Percentiles rank a stretch among this genome's conserved stretches.
Evolutionary conservation across 139 green algal species (phyloP).

Genomic region (Micractinium sp.): DNA sequence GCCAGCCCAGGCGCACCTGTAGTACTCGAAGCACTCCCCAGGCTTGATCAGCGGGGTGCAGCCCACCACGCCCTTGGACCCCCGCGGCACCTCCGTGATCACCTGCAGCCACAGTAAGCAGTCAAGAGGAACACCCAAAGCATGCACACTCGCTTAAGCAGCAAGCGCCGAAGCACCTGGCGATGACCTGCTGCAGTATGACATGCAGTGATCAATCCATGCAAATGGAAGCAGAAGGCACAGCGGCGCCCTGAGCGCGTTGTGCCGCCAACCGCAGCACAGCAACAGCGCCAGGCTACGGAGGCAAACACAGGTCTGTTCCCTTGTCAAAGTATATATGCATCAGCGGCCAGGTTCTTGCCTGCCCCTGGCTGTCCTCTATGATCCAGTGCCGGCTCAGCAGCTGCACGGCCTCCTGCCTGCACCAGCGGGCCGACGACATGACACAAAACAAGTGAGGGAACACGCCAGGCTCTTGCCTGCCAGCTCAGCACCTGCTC

Average conservation of each 20-base stretch:
- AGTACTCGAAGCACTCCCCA: constrained; percentile 50
- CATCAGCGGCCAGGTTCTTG: no score
- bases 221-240: no score
- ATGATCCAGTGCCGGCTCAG: constrained; percentile 52
- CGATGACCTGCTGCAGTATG: no score
- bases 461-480: not conserved
- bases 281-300: no score
- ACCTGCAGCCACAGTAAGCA: not conserved
- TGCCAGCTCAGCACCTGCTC: not conserved
- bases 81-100: constrained; percentile 35
- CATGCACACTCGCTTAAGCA: no score
- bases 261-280: no score
- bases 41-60: constrained; percentile 55
- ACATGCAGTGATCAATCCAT: no score
- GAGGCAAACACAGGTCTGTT: no score
- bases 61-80: constrained; percentile 46
- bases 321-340: no score
- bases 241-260: no score
- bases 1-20: constrained; percentile 23
- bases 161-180: no score
- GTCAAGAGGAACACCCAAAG: not conserved
- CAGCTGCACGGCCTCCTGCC: constrained; percentile 45
- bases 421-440: not conserved
- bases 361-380: constrained; percentile 8
- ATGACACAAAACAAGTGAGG: not conserved